Conservation (phyloP, 805 yeast species). For the Brettanomyces anomalus region DNA sequence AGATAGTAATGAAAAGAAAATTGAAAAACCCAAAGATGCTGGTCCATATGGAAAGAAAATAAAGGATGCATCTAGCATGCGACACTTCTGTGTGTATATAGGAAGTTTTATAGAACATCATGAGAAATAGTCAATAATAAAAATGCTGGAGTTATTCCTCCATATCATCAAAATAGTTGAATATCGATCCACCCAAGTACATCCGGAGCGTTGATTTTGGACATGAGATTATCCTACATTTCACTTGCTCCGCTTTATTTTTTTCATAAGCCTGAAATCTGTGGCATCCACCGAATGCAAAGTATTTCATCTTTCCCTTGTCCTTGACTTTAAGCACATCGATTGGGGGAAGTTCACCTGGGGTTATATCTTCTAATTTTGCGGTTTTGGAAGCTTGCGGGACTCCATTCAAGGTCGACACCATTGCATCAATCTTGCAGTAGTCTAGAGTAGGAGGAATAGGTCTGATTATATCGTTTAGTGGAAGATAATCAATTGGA, state of each 20-base stretch:
- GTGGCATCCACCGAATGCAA: constrained; percentile 90
- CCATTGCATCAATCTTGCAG: constrained; percentile 73
- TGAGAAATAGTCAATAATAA: too few species aligned
- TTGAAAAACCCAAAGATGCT: constrained; percentile 8
- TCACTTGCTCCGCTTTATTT: constrained; percentile 42
- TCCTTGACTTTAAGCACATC: constrained; percentile 67
- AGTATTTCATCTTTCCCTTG: constrained; percentile 51
- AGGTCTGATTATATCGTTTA: constrained; percentile 64
- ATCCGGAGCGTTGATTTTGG: constrained; percentile 58
- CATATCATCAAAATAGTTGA: constrained; percentile 30
- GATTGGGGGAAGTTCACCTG: constrained; percentile 74
- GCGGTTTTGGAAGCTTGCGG: constrained; percentile 61
- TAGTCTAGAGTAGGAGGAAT: constrained; percentile 77
- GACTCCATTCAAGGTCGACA: constrained; percentile 51
- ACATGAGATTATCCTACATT: constrained; percentile 66
- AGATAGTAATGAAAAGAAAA: constrained; percentile 8
- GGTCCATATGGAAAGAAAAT: constrained; percentile 1
- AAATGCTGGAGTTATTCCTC: background rate
- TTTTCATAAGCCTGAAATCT: constrained; percentile 79
- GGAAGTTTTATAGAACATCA: too few species aligned
- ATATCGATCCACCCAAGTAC: constrained; percentile 65
- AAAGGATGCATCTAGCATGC: background rate
- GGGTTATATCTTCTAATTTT: constrained; percentile 32
- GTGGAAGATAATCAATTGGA: constrained; percentile 52
- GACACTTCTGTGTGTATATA: too few species aligned